Evolutionary conservation across 768 basidiomycete genomes (phyloP).

Genomic region (Lactarius trivialis): DNA sequence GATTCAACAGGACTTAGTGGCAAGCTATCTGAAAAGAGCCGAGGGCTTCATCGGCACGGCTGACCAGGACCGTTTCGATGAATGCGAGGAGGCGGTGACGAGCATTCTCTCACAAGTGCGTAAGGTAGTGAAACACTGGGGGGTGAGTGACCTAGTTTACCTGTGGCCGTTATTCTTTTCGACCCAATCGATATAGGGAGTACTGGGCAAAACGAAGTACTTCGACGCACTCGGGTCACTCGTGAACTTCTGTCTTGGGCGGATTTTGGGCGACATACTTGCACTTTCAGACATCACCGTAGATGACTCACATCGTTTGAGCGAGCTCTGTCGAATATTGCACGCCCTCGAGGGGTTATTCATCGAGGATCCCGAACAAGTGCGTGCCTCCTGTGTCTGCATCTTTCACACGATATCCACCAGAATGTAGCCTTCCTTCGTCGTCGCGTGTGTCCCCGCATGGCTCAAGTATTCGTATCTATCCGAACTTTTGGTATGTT

Average conservation of each 20-base stretch:
- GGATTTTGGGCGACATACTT: conserved; percentile 67
- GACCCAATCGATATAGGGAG: conserved; percentile 36
- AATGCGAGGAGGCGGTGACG: conserved; percentile 64
- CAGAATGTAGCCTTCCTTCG: conserved; percentile 52
- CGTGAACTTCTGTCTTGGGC: conserved; percentile 58
- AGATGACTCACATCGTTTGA: conserved; percentile 74
- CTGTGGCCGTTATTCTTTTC: not conserved
- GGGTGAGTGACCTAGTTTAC: conserved; percentile 42
- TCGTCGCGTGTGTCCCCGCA: conserved; percentile 79
- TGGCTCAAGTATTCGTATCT: conserved; percentile 96
- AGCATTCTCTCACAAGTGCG: conserved; percentile 59
- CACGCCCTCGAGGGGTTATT: conserved; percentile 78
- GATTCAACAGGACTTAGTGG: conserved; percentile 39
- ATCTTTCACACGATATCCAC: conserved; percentile 4
- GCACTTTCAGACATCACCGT: conserved; percentile 82
- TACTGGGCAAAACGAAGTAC: conserved; percentile 67
- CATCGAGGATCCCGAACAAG: conserved; percentile 55
- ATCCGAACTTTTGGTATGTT: conserved; percentile 78
- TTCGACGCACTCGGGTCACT: conserved; percentile 65
- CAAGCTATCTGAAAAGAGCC: conserved; percentile 45
- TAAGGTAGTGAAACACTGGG: conserved; percentile 56
- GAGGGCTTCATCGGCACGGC: conserved; percentile 63
- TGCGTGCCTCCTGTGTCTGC: conserved; percentile 27
- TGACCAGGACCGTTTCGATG: conserved; percentile 69
- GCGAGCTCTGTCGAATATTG: conserved; percentile 75